Percentiles rank a stretch among this genome's conserved stretches.
phyloP scores from a whole-genome alignment of 2,329 filamentous ascomycete genomes.

The Pestalotiopsis sp. region DNA sequence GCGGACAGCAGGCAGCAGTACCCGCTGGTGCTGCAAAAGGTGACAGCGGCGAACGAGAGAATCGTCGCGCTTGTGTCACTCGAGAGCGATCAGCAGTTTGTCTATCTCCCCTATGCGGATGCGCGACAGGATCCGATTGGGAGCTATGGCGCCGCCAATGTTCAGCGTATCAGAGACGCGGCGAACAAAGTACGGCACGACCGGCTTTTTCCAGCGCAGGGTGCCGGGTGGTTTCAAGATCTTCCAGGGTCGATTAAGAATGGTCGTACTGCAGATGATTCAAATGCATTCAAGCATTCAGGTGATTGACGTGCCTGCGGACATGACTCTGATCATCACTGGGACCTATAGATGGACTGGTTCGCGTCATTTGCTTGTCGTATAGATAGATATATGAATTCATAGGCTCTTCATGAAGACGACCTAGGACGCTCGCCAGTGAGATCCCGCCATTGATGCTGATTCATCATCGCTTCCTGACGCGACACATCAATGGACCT shows the following conservation, averaged over 20 bases:
- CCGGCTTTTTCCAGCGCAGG: neutral
- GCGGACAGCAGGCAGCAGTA: neutral
- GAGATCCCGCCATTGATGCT: no score
- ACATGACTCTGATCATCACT: no score
- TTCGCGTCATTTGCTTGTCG: no score
- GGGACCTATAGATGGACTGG: no score
- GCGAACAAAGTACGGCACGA: neutral
- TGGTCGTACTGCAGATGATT: no score
- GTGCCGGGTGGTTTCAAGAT: neutral
- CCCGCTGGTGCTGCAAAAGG: neutral
- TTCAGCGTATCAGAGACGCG: conserved; percentile 22
- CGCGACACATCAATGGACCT: no score
- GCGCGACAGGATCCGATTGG: conserved; percentile 26
- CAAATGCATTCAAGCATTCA: no score
- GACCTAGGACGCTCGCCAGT: no score
- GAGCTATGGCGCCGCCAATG: conserved; percentile 27
- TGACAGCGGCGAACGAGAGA: neutral
- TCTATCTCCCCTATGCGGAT: conserved; percentile 34
- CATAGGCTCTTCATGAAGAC: no score
- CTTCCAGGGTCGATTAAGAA: neutral
- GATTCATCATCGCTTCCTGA: no score
- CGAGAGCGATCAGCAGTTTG: conserved; percentile 23
- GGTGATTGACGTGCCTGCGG: no score
- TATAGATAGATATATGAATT: no score
- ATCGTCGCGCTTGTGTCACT: neutral